A percentile compares a stretch with the other conserved stretches of the same genome.
phyloP scores from a whole-genome alignment of 2,329 filamentous ascomycete genomes.

The Clarireedia homoeocarpa region DNA sequence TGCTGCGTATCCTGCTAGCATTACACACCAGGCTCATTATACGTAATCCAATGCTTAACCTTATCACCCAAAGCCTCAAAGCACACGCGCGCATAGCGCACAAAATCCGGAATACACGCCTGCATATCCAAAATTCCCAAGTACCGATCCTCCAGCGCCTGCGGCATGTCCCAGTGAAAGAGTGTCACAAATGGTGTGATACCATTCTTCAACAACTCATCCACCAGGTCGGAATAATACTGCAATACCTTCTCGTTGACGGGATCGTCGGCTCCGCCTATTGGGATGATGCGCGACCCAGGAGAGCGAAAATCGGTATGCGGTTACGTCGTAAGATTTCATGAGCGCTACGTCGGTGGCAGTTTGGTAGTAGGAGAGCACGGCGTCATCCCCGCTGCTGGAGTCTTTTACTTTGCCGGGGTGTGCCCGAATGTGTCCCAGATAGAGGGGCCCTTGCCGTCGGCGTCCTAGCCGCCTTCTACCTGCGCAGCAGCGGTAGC shows the following conservation, averaged over 20 bases:
- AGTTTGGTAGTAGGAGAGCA: constrained; percentile 76
- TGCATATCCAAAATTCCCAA: constrained; percentile 69
- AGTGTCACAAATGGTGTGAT: constrained; percentile 76
- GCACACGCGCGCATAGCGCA: constrained; percentile 66
- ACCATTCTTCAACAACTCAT: constrained; percentile 65
- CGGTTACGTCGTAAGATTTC: constrained; percentile 61
- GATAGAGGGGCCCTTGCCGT: constrained; percentile 72
- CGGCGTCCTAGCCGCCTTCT: constrained; percentile 64
- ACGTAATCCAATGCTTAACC: constrained; percentile 82
- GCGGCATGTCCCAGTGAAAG: constrained; percentile 80
- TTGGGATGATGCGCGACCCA: constrained; percentile 78
- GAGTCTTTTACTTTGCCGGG: constrained; percentile 75
- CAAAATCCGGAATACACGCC: constrained; percentile 75
- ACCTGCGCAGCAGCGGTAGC: constrained; percentile 79
- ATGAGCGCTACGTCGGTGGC: constrained; percentile 68
- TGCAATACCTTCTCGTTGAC: constrained; percentile 70
- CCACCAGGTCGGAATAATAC: constrained; percentile 69
- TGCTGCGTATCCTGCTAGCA: constrained; percentile 69
- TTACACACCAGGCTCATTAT: constrained; percentile 85
- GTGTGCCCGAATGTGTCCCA: constrained; percentile 79
- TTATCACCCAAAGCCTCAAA: constrained; percentile 61
- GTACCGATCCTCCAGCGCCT: constrained; percentile 72
- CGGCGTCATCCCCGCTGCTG: constrained; percentile 65
- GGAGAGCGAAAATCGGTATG: constrained; percentile 76
- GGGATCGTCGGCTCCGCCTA: constrained; percentile 72